Evolutionary conservation across 345 rosid species (phyloP).

Genomic region (Combretum micranthum): DNA sequence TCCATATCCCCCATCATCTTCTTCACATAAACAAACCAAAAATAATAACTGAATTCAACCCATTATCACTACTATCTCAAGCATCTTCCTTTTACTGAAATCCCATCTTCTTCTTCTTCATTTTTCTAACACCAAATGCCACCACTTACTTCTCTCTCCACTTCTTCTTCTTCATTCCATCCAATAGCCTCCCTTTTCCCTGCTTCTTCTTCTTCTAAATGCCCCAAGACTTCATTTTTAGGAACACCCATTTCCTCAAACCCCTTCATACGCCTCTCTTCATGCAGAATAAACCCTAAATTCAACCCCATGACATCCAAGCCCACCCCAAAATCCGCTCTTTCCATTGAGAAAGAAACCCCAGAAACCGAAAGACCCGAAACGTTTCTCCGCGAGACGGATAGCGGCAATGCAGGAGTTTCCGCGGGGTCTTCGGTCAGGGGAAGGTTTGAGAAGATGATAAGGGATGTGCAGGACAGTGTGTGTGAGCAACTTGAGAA

Average conservation of each 20-base stretch:
- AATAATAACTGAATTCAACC: too few relatives aligned
- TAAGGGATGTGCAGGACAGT: conserved; percentile 68
- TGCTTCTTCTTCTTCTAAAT: conserved; percentile 1
- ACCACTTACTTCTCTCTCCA: conserved; percentile 3
- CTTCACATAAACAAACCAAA: too few relatives aligned
- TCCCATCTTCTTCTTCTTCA: not conserved
- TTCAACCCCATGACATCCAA: not conserved
- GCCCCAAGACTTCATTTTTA: not conserved
- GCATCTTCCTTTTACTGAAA: too few relatives aligned
- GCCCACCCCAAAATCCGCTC: conserved; percentile 16
- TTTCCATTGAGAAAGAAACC: conserved; percentile 61
- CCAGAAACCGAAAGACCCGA: conserved; percentile 59
- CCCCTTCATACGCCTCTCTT: too few relatives aligned
- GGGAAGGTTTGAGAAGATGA: conserved; percentile 87
- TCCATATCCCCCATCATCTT: too few relatives aligned
- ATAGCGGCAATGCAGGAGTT: conserved; percentile 17
- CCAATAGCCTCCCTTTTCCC: not conserved
- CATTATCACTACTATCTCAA: too few relatives aligned
- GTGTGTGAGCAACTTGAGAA: conserved; percentile 72
- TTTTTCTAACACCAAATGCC: conserved; percentile 8
- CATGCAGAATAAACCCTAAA: too few relatives aligned
- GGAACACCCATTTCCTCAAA: not conserved
- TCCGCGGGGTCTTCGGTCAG: conserved; percentile 34
- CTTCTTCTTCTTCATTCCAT: conserved; percentile 6
- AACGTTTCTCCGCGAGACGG: conserved; percentile 69